Conservation (phyloP, 148 eudicot species). For the Beta vulgaris region DNA sequence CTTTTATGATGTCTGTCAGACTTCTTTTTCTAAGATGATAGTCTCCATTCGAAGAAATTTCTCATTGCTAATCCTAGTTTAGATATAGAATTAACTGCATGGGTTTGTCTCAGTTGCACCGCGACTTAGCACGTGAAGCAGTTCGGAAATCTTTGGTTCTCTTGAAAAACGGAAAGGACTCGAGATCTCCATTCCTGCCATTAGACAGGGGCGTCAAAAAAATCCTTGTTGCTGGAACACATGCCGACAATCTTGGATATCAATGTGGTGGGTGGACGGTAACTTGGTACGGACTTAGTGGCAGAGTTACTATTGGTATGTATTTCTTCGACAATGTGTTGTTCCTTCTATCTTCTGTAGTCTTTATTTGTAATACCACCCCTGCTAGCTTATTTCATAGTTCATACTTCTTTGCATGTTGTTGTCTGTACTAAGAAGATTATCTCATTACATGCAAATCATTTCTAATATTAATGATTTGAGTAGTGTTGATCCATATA, state of each 20-base stretch:
- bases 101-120: constrained; percentile 52
- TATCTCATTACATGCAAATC: background rate
- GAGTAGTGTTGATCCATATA: background rate
- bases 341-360: background rate
- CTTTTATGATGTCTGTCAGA: background rate
- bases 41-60: background rate
- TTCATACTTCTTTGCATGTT: too few relatives aligned
- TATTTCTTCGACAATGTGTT: background rate
- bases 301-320: constrained; percentile 90
- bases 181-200: constrained; percentile 66
- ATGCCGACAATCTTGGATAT: constrained; percentile 96
- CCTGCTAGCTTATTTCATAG: background rate
- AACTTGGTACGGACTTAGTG: constrained; percentile 75
- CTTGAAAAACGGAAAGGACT: constrained; percentile 82
- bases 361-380: background rate
- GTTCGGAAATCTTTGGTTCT: constrained; percentile 87
- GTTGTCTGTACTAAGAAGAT: background rate
- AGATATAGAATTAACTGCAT: constrained; percentile 15
- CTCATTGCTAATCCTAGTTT: background rate
- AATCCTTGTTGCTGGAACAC: constrained; percentile 86
- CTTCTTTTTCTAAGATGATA: too few relatives aligned
- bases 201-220: constrained; percentile 58
- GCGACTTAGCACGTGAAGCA: constrained; percentile 94
- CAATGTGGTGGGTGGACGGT: constrained; percentile 98
- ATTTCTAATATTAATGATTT: background rate